Evolutionary conservation across 2,329 filamentous ascomycete genomes (phyloP).

Genomic region (Davidsoniella eucalypti): DNA sequence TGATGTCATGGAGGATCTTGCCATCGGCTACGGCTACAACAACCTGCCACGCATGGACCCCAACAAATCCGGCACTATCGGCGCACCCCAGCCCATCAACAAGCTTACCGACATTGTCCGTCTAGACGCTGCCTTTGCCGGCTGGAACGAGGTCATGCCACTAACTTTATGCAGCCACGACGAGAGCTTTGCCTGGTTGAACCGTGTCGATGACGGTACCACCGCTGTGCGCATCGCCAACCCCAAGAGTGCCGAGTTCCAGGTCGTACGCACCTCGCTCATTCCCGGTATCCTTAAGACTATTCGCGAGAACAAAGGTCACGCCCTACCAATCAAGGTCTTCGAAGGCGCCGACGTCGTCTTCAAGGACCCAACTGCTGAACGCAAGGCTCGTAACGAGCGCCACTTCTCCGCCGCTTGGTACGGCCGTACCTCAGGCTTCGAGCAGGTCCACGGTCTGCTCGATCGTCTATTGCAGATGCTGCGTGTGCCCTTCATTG

Average conservation of each 20-base stretch:
- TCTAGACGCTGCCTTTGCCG: slow-evolving; percentile 76
- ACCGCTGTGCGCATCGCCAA: slow-evolving; percentile 77
- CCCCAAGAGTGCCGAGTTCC: slow-evolving; percentile 85
- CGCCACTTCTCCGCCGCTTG: slow-evolving; percentile 90
- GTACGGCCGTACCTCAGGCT: slow-evolving; percentile 87
- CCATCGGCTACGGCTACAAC: slow-evolving; percentile 96
- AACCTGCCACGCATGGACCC: slow-evolving; percentile 76
- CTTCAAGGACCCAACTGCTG: slow-evolving; percentile 66
- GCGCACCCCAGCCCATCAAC: slow-evolving; percentile 77
- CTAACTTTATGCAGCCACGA: slow-evolving; percentile 94
- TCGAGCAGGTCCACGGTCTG: slow-evolving; percentile 88
- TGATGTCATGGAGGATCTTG: slow-evolving; percentile 97
- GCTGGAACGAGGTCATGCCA: slow-evolving; percentile 92
- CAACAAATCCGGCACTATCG: slow-evolving; percentile 71
- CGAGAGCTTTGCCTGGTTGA: slow-evolving; percentile 93
- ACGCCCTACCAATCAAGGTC: slow-evolving; percentile 76
- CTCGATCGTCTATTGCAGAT: slow-evolving; percentile 85
- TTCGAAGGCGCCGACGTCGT: slow-evolving; percentile 85
- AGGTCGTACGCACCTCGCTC: slow-evolving; percentile 76
- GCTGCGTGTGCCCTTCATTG: slow-evolving; percentile 70
- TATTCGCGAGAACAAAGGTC: slow-evolving; percentile 80
- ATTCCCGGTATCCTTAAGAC: slow-evolving; percentile 85
- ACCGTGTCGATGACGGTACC: slow-evolving; percentile 71
- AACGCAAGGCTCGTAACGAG: slow-evolving; percentile 84
- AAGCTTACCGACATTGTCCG: slow-evolving; percentile 88